phyloP scores from a whole-genome alignment of 2,329 filamentous ascomycete species.

The Penicillium crustosum region DNA sequence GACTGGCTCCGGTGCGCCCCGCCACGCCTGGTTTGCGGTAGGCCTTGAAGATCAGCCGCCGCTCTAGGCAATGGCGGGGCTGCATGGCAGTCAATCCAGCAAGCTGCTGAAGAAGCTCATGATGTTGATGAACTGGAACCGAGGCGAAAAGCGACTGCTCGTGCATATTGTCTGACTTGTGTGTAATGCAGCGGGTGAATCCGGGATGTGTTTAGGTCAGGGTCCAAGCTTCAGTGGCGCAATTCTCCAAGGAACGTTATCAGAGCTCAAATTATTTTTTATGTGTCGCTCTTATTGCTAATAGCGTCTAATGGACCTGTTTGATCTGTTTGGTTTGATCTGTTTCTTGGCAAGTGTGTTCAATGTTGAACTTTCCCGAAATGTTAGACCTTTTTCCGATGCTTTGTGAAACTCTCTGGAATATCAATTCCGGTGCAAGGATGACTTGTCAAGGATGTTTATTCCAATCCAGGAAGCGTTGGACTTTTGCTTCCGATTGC shows the following conservation, averaged over 20 bases:
- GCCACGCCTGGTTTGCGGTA: constrained; percentile 48
- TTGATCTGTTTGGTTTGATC: not conserved
- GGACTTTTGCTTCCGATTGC: not conserved
- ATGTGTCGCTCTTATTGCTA: constrained; percentile 19
- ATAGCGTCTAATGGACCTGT: not conserved
- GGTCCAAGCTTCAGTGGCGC: constrained; percentile 24
- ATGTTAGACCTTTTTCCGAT: not conserved
- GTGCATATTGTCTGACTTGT: constrained; percentile 51
- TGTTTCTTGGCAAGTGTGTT: not conserved
- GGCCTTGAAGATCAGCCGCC: constrained; percentile 60
- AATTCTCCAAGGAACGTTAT: constrained; percentile 7
- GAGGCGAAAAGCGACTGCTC: constrained; percentile 63
- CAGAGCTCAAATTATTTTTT: constrained; percentile 10
- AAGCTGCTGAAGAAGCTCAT: constrained; percentile 61
- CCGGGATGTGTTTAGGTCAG: constrained; percentile 24
- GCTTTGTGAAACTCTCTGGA: not conserved
- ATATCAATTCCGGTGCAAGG: not conserved
- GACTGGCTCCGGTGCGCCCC: constrained; percentile 44
- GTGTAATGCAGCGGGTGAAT: constrained; percentile 16
- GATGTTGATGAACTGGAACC: constrained; percentile 57
- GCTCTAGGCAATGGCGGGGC: constrained; percentile 55
- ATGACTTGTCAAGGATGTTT: not conserved
- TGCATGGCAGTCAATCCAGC: constrained; percentile 63
- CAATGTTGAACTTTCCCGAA: not conserved
- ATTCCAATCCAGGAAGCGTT: not conserved